phyloP scores from a whole-genome alignment of 2,329 filamentous ascomycete genomes.

The Aspergillus nomiae region DNA sequence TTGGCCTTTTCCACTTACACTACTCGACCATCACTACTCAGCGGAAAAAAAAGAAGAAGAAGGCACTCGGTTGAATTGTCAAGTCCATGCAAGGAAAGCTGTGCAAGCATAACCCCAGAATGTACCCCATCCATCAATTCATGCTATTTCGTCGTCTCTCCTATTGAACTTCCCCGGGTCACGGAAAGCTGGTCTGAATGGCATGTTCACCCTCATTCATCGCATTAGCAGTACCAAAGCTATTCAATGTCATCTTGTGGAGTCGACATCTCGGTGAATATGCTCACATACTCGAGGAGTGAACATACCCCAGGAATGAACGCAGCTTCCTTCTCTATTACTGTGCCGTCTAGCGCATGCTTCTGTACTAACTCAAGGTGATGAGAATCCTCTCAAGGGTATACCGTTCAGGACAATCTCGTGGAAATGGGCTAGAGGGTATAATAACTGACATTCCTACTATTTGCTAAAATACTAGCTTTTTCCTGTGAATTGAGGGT shows the following conservation, averaged over 20 bases:
- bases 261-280: not conserved
- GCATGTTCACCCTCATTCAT: not conserved
- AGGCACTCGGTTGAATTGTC: too few species aligned
- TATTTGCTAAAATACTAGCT: too few species aligned
- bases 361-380: conserved; percentile 2
- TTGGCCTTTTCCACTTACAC: too few species aligned
- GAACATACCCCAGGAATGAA: not conserved
- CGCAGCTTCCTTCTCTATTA: not conserved
- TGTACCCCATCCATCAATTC: too few species aligned
- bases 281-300: not conserved
- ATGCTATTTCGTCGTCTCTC: not conserved
- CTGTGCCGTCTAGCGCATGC: not conserved
- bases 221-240: not conserved
- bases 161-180: not conserved
- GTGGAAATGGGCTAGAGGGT: too few species aligned
- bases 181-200: not conserved
- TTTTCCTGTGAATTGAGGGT: too few species aligned
- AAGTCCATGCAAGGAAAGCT: too few species aligned
- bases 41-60: too few species aligned
- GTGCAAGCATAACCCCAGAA: too few species aligned
- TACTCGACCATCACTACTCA: too few species aligned
- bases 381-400: conserved; percentile 4
- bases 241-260: not conserved
- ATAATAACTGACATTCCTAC: too few species aligned
- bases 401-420: too few species aligned